A percentile compares a stretch with the other conserved stretches of the same genome.
Evolutionary conservation across 2,329 filamentous ascomycete species (phyloP).

Genomic region (Fusarium azukiicola): DNA sequence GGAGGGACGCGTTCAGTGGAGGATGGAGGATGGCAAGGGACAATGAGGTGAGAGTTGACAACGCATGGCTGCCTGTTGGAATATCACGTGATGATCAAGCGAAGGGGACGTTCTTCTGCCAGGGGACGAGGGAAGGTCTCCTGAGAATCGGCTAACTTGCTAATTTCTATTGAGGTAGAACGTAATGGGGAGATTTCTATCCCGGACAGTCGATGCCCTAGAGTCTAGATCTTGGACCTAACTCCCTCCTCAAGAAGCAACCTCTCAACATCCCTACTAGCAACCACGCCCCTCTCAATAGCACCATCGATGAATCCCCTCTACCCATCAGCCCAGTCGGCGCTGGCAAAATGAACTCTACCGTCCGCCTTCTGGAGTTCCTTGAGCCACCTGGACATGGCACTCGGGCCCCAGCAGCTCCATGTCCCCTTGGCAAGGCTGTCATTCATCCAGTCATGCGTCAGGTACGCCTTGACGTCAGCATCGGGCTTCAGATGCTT

Average conservation of each 20-base stretch:
- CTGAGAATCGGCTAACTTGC: no score
- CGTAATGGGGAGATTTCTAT: background rate
- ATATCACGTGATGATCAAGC: background rate
- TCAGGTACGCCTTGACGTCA: slow-evolving; percentile 41
- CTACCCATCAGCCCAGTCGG: slow-evolving; percentile 51
- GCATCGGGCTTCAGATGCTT: slow-evolving; percentile 30
- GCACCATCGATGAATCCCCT: slow-evolving; percentile 51
- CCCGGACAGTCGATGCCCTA: accelerated
- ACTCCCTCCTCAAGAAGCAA: background rate
- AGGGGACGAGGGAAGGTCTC: no score
- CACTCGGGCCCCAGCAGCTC: slow-evolving; percentile 44
- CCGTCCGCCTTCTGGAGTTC: slow-evolving; percentile 44
- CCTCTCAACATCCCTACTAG: background rate
- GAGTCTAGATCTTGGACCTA: slow-evolving; percentile 5
- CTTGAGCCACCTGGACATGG: slow-evolving; percentile 27
- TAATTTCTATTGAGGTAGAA: no score
- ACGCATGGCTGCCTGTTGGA: background rate
- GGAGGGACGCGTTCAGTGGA: no score
- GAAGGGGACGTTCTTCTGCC: no score
- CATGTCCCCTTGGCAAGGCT: slow-evolving; percentile 37
- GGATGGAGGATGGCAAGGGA: background rate
- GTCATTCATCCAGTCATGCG: slow-evolving; percentile 49
- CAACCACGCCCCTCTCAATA: slow-evolving; percentile 41
- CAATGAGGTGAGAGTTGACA: background rate
- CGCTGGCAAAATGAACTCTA: slow-evolving; percentile 45